Evolutionary conservation across 2,329 filamentous ascomycete genomes (phyloP), one percentile per base, ranked within the genome.

Genomic region (Curvularia sp.): DNA sequence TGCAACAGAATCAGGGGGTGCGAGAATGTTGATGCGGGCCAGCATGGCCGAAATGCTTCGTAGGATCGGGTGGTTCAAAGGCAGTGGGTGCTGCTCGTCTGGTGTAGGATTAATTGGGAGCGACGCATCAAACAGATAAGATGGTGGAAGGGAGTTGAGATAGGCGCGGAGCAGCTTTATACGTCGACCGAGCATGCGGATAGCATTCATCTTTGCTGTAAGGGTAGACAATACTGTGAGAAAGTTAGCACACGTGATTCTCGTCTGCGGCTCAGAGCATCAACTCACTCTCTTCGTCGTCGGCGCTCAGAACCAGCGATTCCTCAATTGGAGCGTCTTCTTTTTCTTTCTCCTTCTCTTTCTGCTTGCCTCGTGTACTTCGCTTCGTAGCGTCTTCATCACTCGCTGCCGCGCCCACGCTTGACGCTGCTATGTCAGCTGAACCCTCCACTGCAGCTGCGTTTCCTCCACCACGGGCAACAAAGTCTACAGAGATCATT

Each of bases 401-500:
- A 78, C 46, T 55, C 75, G 73, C 62, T 31, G 62, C 42, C 20
- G 53, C 18, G 15, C 65, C 68, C 6, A 48, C 49, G 28, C 61
- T 62, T 8, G 63, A 30, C 22, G 54, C 54, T 49, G 60, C 53
- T 15, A 65, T 47, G 5, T 68, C 65, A 4, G 58, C 73, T 69
- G 58, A 74, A 67, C 72, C 79, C 69, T 68, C 73, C 1, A 75
- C 74, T 31, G 87, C 87, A 10, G 90, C 88, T 24, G 93, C 93
- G 70, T 91, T 94, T 48, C 91, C 91, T 47, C 90, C 91, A 39
- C 91, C 92, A 52, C 89, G 88, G 0, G 94, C 93, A 20, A 99
- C 90, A 65, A 93, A 96, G 77, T 97, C 93, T 71, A 99, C 91
- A 67, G 91, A 91, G 65, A 99, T 98, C 93, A 97, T 97, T 78